Percentiles rank a stretch among this genome's conserved stretches.
phyloP scores from a whole-genome alignment of 176 grass and related monocot genomes.

The Chrysopogon serrulatus region DNA sequence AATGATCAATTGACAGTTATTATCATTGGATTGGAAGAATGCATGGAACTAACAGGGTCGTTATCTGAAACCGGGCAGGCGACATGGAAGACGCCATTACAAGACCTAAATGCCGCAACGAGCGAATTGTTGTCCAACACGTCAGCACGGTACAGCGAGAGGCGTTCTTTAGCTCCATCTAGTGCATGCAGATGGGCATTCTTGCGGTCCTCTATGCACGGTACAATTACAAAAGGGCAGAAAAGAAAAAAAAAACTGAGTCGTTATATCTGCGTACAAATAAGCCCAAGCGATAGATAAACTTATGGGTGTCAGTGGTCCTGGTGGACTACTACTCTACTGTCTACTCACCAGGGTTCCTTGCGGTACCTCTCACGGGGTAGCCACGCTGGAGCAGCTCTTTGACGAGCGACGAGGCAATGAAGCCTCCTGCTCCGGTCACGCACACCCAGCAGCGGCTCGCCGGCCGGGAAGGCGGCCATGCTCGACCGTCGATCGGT shows the following conservation, averaged over 20 bases:
- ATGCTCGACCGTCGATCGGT: background rate
- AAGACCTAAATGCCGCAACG: slow-evolving; percentile 15
- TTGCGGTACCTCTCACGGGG: slow-evolving; percentile 47
- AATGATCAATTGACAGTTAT: no score
- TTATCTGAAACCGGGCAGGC: slow-evolving; percentile 30
- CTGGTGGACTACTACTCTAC: no score
- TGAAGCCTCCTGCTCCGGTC: slow-evolving; percentile 58
- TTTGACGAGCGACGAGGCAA: slow-evolving; percentile 49
- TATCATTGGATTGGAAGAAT: no score
- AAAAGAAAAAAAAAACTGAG: no score
- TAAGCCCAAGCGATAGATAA: no score
- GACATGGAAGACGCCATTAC: slow-evolving; percentile 60
- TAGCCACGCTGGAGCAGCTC: slow-evolving; percentile 54
- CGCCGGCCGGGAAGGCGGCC: no score
- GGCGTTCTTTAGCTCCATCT: slow-evolving; percentile 31
- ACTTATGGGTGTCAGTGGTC: no score
- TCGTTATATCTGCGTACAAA: no score
- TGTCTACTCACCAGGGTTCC: slow-evolving; percentile 37
- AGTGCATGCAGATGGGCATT: slow-evolving; percentile 40
- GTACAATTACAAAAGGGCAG: no score
- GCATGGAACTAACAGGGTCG: background rate
- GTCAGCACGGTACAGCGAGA: slow-evolving; percentile 37
- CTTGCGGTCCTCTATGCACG: slow-evolving; percentile 30
- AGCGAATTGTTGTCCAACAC: slow-evolving; percentile 36
- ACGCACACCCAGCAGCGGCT: slow-evolving; percentile 44